Percentiles rank a stretch among this genome's conserved stretches.
These are phyloP conservation scores for Diaporthe citri DNA, from an alignment of 2,329 filamentous ascomycete genomes.

Conservation along the genomic window DNA sequence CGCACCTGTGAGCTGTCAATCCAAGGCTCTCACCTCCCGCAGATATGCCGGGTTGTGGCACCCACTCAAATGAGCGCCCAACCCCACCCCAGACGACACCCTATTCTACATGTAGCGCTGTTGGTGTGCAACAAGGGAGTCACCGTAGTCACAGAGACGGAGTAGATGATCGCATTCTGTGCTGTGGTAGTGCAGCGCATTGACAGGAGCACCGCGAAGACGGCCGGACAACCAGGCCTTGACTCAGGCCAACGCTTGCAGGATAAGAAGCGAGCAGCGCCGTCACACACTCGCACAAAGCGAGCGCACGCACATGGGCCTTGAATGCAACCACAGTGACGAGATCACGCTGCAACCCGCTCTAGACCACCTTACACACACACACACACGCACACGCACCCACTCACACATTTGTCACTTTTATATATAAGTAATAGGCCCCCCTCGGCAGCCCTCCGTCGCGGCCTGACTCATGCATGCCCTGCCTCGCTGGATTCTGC, in stretches of 20 bases:
- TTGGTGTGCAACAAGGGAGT: conserved; percentile 24
- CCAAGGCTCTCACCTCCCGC: conserved; percentile 15
- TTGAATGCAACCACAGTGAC: conserved; percentile 14
- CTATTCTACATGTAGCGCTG: conserved; percentile 17
- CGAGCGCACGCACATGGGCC: conserved; percentile 24
- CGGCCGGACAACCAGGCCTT: conserved; percentile 7
- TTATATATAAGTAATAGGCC: conserved; percentile 23
- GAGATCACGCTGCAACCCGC: conserved; percentile 32
- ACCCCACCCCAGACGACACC: conserved; percentile 28
- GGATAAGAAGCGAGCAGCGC: conserved; percentile 1
- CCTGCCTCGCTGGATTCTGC: conserved; percentile 24
- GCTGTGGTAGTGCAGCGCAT: conserved; percentile 7
- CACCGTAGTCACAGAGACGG: conserved; percentile 23
- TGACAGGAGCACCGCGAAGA: conserved; percentile 21
- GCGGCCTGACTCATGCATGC: conserved; percentile 38
- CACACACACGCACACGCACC: background rate
- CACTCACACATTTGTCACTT: conserved; percentile 6
- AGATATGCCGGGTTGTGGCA: conserved; percentile 26
- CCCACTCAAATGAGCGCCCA: conserved; percentile 10
- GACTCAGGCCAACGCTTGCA: conserved; percentile 29
- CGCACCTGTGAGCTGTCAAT: conserved; percentile 31
- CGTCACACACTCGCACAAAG: conserved; percentile 29
- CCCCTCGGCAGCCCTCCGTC: conserved; percentile 4
- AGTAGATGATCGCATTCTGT: conserved; percentile 14
- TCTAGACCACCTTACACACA: conserved; percentile 13